These are phyloP conservation scores for Poa annua DNA, from an alignment of 176 grass and related monocot species.

Conservation along the genomic window DNA sequence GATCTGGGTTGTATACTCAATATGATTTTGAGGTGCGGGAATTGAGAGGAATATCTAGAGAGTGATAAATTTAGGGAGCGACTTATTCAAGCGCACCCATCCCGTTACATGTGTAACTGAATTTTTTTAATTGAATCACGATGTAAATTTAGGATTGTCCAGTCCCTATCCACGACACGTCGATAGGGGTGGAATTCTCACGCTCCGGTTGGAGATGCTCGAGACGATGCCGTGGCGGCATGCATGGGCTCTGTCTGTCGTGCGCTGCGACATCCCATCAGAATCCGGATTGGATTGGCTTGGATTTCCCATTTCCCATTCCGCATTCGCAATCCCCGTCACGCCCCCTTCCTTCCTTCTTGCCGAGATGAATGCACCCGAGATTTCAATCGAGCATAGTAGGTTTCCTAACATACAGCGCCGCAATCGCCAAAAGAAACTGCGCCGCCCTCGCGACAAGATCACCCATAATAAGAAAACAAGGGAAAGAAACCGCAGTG, in stretches of 20 bases:
- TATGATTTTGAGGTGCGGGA: too few species aligned
- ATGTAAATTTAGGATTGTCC: too few species aligned
- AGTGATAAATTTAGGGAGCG: too few species aligned
- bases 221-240: too few species aligned
- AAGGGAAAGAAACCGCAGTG: neutral
- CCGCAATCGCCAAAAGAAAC: constrained; percentile 16
- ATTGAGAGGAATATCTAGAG: too few species aligned
- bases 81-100: too few species aligned
- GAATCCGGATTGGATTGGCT: neutral
- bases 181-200: too few species aligned
- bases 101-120: too few species aligned
- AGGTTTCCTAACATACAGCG: neutral
- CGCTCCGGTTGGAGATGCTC: too few species aligned
- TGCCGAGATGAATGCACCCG: neutral
- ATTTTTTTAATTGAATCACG: too few species aligned
- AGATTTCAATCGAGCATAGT: neutral
- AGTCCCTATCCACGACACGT: too few species aligned
- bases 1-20: too few species aligned
- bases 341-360: neutral
- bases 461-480: neutral
- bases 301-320: neutral
- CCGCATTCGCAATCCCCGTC: neutral
- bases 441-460: neutral
- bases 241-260: neutral
- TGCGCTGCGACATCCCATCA: neutral